Evolutionary conservation across 306 rosid species (phyloP).

Genomic region (Neltuma alba): DNA sequence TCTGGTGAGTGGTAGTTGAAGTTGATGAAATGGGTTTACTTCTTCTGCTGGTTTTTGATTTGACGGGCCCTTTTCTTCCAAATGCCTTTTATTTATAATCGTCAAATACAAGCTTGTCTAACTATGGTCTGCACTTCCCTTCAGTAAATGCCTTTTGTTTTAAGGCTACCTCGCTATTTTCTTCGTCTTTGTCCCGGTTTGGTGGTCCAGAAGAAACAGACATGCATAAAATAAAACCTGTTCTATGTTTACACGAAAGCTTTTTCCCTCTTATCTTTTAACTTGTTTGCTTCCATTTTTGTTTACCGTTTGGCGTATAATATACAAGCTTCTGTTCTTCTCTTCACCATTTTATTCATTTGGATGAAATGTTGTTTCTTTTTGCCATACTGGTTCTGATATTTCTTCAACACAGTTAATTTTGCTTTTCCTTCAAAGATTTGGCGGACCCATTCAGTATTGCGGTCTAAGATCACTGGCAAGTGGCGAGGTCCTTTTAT

Average conservation of each 20-base stretch:
- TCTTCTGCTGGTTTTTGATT: constrained; percentile 38
- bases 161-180: not conserved
- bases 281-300: not conserved
- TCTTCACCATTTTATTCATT: not conserved
- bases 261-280: too few relatives aligned
- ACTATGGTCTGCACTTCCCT: not conserved
- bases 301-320: not conserved
- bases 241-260: not conserved
- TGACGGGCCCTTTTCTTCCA: not conserved
- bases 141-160: constrained; percentile 29
- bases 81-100: constrained; percentile 40
- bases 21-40: constrained; percentile 42
- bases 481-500: constrained; percentile 23
- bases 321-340: not conserved
- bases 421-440: constrained; percentile 11
- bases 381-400: constrained; percentile 9
- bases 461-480: constrained; percentile 14
- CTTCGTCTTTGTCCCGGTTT: constrained; percentile 29
- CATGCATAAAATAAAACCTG: constrained; percentile 22
- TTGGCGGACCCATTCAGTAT: not conserved
- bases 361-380: constrained; percentile 2
- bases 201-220: constrained; percentile 30
- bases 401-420: constrained; percentile 34
- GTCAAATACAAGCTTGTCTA: constrained; percentile 15
- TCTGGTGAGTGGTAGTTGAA: constrained; percentile 46